Evolutionary conservation across 129 eudicot species (phyloP).

Genomic region (Pittosporum tobira): DNA sequence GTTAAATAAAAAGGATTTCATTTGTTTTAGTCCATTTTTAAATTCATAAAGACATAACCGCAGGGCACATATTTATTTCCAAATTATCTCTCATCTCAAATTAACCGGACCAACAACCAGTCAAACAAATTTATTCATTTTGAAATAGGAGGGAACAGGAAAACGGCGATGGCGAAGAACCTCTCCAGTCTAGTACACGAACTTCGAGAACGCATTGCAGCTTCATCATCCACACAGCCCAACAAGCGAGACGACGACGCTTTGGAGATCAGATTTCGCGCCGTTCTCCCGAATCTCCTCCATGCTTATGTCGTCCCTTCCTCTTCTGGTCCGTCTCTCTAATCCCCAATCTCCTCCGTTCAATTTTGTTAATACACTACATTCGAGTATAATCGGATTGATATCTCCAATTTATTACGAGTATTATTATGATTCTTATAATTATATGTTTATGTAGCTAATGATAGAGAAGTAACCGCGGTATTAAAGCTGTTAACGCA

Average conservation of each 20-base stretch:
- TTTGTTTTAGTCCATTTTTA: no score
- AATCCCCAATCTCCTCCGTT: neutral
- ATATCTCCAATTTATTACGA: no score
- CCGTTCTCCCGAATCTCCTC: constrained; percentile 83
- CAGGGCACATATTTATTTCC: no score
- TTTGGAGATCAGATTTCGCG: constrained; percentile 65
- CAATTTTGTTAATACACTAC: no score
- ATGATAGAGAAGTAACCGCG: constrained; percentile 87
- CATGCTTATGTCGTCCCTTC: constrained; percentile 72
- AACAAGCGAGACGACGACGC: constrained; percentile 40
- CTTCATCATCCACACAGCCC: constrained; percentile 68
- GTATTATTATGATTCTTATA: no score
- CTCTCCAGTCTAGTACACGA: constrained; percentile 81
- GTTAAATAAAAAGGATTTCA: no score
- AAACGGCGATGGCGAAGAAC: constrained; percentile 59
- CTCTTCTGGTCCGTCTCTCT: constrained; percentile 42
- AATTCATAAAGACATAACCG: no score
- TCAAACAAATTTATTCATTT: neutral
- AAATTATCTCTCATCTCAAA: no score
- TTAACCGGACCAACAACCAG: no score
- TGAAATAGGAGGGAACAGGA: constrained; percentile 16
- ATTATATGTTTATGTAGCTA: constrained; percentile 21
- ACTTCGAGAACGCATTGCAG: constrained; percentile 87
- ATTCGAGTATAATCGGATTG: no score
- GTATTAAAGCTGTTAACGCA: constrained; percentile 61